Conservation (phyloP, 225 moss, liverwort and hornwort genomes). For the Sphagnum contortum region DNA sequence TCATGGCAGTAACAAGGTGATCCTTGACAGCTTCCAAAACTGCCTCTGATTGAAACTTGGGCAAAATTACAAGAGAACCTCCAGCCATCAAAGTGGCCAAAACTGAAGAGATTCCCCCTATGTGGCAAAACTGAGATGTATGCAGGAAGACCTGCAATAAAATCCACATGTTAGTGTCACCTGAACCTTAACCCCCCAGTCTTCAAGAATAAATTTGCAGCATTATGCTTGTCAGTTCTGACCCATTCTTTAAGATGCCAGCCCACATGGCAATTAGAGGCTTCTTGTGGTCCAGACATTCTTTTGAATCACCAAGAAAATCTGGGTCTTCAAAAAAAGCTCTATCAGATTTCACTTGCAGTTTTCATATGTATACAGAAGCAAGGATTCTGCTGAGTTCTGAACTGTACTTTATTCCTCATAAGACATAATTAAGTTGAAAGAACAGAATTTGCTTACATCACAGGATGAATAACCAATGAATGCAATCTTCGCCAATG, state of each 20-base stretch:
- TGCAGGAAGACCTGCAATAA: slow-evolving; percentile 75
- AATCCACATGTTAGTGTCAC: neutral
- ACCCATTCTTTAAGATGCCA: too few species aligned
- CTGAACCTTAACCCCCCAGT: neutral
- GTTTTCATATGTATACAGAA: too few species aligned
- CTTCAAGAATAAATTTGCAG: too few species aligned
- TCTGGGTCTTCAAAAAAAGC: too few species aligned
- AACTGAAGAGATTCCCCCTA: slow-evolving; percentile 90
- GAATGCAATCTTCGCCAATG: slow-evolving; percentile 67
- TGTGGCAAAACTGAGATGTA: slow-evolving; percentile 70
- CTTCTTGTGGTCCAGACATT: too few species aligned
- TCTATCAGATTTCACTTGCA: too few species aligned
- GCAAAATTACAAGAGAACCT: slow-evolving; percentile 80
- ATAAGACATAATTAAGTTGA: too few species aligned
- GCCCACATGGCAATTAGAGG: too few species aligned
- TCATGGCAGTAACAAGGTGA: slow-evolving; percentile 66
- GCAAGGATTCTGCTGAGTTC: too few species aligned
- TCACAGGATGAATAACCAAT: slow-evolving; percentile 74
- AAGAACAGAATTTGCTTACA: slow-evolving; percentile 26
- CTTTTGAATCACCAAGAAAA: too few species aligned
- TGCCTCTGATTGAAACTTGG: slow-evolving; percentile 57
- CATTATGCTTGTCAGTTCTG: too few species aligned
- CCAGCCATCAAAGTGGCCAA: slow-evolving; percentile 80
- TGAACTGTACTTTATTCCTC: too few species aligned
- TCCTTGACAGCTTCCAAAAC: slow-evolving; percentile 56